phyloP scores from a whole-genome alignment of 1,139 yeast species.

The Groenewaldozyma auringiensis region DNA sequence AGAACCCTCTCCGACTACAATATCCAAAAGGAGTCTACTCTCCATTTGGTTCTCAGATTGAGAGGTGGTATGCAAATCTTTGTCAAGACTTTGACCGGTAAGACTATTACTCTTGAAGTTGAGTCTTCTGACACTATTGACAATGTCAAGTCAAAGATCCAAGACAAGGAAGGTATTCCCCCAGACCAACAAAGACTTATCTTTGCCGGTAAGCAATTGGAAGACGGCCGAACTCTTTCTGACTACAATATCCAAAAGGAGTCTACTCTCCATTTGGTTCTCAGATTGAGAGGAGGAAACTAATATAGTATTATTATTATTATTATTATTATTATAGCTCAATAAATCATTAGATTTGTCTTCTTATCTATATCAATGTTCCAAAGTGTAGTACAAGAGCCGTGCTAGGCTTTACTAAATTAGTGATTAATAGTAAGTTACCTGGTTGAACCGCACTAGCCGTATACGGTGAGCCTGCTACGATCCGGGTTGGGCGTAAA shows the following conservation, averaged over 20 bases:
- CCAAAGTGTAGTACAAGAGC: neutral
- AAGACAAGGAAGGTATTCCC: constrained; percentile 85
- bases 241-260: constrained; percentile 88
- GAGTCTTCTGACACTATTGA: constrained; percentile 83
- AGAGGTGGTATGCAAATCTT: constrained; percentile 84
- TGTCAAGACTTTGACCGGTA: constrained; percentile 82
- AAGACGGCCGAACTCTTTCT: constrained; percentile 77
- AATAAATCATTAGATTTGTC: neutral
- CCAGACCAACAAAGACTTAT: constrained; percentile 84
- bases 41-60: constrained; percentile 77
- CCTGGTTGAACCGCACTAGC: too few species aligned
- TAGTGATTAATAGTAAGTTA: too few species aligned
- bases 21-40: constrained; percentile 76
- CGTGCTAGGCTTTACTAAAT: too few species aligned
- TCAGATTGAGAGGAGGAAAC: constrained; percentile 83
- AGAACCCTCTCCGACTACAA: constrained; percentile 83
- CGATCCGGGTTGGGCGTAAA: too few species aligned
- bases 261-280: constrained; percentile 73
- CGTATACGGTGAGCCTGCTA: too few species aligned
- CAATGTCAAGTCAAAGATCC: constrained; percentile 78
- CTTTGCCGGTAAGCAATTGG: constrained; percentile 83
- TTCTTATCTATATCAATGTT: neutral
- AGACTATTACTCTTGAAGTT: constrained; percentile 79
- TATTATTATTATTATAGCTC: neutral
- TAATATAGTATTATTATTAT: constrained; percentile 39